Conservation (phyloP, 1,139 yeast genomes). For the Kodamaea derodonti region DNA sequence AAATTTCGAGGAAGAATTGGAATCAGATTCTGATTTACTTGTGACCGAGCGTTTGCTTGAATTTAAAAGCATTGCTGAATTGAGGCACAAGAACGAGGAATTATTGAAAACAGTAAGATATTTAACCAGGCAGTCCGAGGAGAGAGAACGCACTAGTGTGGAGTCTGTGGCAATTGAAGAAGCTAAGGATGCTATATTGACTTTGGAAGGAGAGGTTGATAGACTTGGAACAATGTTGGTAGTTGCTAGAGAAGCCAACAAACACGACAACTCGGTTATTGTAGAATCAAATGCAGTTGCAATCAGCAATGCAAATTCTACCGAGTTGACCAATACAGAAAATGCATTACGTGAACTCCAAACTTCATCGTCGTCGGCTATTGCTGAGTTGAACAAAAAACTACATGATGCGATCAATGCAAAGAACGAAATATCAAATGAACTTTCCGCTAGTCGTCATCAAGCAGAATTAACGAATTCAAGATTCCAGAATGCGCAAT, state of each 20-base stretch:
- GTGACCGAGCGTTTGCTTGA: conserved; percentile 72
- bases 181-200: conserved; percentile 72
- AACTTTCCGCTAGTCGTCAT: conserved; percentile 29
- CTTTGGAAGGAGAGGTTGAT: conserved; percentile 61
- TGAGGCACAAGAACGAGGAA: conserved; percentile 72
- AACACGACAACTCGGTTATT: conserved; percentile 66
- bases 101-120: conserved; percentile 64
- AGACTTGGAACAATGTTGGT: conserved; percentile 42
- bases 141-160: conserved; percentile 34
- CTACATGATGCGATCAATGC: conserved; percentile 22
- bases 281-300: conserved; percentile 29
- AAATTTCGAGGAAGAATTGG: conserved; percentile 26
- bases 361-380: conserved; percentile 1
- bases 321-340: conserved; percentile 27
- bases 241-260: conserved; percentile 35
- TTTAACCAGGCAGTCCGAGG: conserved; percentile 67
- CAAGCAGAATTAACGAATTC: conserved; percentile 33
- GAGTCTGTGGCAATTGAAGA: conserved; percentile 65
- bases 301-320: conserved; percentile 6
- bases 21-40: conserved; percentile 65
- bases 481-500: conserved; percentile 27
- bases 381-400: conserved; percentile 16
- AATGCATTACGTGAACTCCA: conserved; percentile 28
- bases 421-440: conserved; percentile 31
- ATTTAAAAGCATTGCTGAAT: conserved; percentile 62